Evolutionary conservation across 495 filamentous ascomycete genomes (phyloP).

Genomic region (Lentithecium fluviatile): DNA sequence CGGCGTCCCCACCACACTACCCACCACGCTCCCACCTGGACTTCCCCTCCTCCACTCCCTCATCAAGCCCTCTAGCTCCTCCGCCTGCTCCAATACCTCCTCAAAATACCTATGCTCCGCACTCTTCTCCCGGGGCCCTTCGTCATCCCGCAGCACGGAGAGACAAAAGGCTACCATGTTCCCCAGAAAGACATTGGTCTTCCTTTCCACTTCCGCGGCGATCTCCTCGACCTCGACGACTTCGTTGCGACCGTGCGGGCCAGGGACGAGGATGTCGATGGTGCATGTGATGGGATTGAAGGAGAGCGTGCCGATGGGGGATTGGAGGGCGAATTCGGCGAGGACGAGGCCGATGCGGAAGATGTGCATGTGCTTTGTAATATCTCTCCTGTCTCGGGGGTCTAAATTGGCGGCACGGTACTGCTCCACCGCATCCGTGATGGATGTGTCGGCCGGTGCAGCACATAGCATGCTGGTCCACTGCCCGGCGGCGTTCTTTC

Average conservation of each 20-base stretch:
- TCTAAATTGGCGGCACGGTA: neutral
- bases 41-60: neutral
- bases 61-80: neutral
- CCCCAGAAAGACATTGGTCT: slow-evolving; percentile 18
- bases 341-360: slow-evolving; percentile 26
- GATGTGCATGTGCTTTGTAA: slow-evolving; percentile 16
- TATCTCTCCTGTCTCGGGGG: neutral
- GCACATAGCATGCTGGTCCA: slow-evolving; percentile 26
- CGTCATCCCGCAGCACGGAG: slow-evolving; percentile 14
- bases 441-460: slow-evolving; percentile 2
- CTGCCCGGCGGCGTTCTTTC: slow-evolving; percentile 5
- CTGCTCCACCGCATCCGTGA: neutral
- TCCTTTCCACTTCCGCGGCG: slow-evolving; percentile 19
- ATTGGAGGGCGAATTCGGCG: slow-evolving; percentile 17
- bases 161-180: slow-evolving; percentile 25
- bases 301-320: slow-evolving; percentile 7
- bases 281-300: neutral
- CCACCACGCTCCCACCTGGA: neutral
- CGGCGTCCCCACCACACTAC: neutral
- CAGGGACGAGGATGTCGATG: slow-evolving; percentile 2
- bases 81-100: slow-evolving; percentile 6
- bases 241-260: neutral
- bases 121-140: slow-evolving; percentile 8
- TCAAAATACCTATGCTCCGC: slow-evolving; percentile 14
- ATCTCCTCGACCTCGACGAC: slow-evolving; percentile 3